Evolutionary conservation across 1,139 yeast genomes (phyloP).

Genomic region (Kodamaea arcana): DNA sequence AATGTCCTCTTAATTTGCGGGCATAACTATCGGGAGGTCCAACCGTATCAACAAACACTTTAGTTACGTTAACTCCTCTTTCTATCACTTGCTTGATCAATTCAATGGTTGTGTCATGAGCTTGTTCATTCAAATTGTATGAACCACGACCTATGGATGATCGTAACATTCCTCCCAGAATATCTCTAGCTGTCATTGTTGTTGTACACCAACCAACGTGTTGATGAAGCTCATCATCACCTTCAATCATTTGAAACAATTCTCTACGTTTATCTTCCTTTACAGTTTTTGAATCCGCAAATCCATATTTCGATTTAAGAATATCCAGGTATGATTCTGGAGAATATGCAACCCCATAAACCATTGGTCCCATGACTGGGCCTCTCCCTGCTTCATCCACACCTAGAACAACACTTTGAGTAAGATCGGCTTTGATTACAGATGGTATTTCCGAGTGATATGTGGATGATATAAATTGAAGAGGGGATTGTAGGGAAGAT

Average conservation of each 20-base stretch:
- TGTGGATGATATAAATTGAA: conserved; percentile 30
- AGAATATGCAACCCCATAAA: conserved; percentile 84
- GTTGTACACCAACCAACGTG: conserved; percentile 88
- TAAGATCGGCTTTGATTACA: conserved; percentile 13
- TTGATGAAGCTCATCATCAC: conserved; percentile 39
- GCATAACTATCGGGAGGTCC: conserved; percentile 91
- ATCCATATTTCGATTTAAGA: conserved; percentile 61
- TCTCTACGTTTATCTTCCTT: conserved; percentile 66
- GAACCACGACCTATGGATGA: conserved; percentile 47
- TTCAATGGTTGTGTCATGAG: conserved; percentile 88
- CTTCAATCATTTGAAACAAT: conserved; percentile 51
- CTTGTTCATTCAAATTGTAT: conserved; percentile 89
- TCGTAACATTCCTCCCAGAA: conserved; percentile 82
- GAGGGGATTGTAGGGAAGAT: conserved; percentile 19
- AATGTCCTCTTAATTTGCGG: conserved; percentile 60
- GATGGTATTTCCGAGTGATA: conserved; percentile 32
- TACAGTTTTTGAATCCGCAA: conserved; percentile 88
- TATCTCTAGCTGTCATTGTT: conserved; percentile 81
- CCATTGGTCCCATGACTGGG: conserved; percentile 97
- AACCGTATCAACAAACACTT: conserved; percentile 89
- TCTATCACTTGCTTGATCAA: conserved; percentile 60
- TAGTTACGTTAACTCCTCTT: conserved; percentile 58
- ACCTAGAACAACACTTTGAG: conserved; percentile 55
- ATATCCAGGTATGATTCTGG: conserved; percentile 47
- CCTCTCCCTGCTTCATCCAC: conserved; percentile 99